Conservation (phyloP, 768 basidiomycete species). For the Suillus paluster region DNA sequence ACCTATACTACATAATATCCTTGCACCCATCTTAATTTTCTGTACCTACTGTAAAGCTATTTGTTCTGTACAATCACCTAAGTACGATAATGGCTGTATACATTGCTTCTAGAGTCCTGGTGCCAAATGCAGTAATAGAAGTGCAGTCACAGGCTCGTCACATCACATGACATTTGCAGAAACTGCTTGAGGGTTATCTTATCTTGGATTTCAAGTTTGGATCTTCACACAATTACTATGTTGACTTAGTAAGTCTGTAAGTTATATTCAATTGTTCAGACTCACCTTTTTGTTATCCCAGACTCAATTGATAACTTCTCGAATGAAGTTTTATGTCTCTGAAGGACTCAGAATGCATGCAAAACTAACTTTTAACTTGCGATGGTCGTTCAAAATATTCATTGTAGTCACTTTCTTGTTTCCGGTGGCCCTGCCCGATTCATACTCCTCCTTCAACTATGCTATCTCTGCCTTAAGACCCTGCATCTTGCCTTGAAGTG, state of each 20-base stretch:
- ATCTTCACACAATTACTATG: neutral
- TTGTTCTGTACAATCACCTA: too few relatives aligned
- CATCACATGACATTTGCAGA: too few relatives aligned
- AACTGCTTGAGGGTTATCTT: too few relatives aligned
- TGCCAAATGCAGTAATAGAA: too few relatives aligned
- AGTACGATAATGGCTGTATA: too few relatives aligned
- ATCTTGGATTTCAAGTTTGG: neutral
- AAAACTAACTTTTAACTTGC: neutral
- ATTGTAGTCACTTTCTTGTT: neutral
- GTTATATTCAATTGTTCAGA: neutral
- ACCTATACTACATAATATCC: too few relatives aligned
- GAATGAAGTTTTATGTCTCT: neutral
- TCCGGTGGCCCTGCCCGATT: neutral
- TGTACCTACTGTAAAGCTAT: too few relatives aligned
- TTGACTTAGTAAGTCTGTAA: neutral
- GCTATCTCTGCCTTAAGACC: neutral
- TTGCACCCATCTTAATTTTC: too few relatives aligned
- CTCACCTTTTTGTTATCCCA: constrained; percentile 9
- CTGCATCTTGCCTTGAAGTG: neutral
- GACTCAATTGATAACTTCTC: neutral
- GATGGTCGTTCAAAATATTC: neutral
- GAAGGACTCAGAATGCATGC: neutral
- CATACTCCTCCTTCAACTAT: neutral
- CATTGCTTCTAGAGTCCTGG: too few relatives aligned
- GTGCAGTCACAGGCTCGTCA: too few relatives aligned